phyloP scores from a whole-genome alignment of 2,329 filamentous ascomycete species.

The Bipolaris victoriae region DNA sequence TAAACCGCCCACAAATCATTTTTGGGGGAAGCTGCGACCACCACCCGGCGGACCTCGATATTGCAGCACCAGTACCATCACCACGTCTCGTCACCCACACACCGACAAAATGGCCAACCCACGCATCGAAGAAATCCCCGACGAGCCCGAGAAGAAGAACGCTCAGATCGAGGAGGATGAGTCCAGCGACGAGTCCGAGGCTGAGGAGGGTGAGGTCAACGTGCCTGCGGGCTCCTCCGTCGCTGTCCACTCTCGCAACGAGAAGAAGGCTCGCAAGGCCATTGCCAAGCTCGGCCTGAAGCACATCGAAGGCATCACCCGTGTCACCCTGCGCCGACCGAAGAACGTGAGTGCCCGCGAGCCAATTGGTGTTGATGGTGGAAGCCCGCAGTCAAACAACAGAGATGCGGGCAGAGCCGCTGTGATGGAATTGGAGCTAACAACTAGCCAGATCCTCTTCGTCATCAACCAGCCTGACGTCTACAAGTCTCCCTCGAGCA shows the following conservation, averaged over 20 bases:
- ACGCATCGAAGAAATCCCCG: constrained; percentile 95
- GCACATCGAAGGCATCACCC: constrained; percentile 95
- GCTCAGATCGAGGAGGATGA: constrained; percentile 75
- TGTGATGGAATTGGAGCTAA: constrained; percentile 25
- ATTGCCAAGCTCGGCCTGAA: constrained; percentile 98
- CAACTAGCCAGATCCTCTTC: constrained; percentile 79
- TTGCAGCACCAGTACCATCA: constrained; percentile 24
- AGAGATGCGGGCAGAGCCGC: constrained; percentile 9
- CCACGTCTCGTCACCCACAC: constrained; percentile 32
- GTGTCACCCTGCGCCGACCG: constrained; percentile 95
- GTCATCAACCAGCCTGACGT: constrained; percentile 99
- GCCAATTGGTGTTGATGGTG: constrained; percentile 23
- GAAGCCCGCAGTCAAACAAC: constrained; percentile 14
- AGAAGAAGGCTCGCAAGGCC: constrained; percentile 99
- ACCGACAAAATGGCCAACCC: constrained; percentile 87
- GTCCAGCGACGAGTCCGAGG: constrained; percentile 76
- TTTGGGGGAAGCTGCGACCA: constrained; percentile 23
- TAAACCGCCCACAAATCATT: constrained; percentile 39
- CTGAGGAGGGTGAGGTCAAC: constrained; percentile 71
- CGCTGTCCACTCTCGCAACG: constrained; percentile 96
- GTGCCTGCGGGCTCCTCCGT: constrained; percentile 86
- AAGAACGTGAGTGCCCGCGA: constrained; percentile 84
- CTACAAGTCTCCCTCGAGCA: constrained; percentile 98
- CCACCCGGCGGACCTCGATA: constrained; percentile 20
- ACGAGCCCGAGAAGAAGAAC: constrained; percentile 80